Base-by-base conservation (phyloP, 495 filamentous ascomycete genomes). In the Daldinia decipiens region DNA sequence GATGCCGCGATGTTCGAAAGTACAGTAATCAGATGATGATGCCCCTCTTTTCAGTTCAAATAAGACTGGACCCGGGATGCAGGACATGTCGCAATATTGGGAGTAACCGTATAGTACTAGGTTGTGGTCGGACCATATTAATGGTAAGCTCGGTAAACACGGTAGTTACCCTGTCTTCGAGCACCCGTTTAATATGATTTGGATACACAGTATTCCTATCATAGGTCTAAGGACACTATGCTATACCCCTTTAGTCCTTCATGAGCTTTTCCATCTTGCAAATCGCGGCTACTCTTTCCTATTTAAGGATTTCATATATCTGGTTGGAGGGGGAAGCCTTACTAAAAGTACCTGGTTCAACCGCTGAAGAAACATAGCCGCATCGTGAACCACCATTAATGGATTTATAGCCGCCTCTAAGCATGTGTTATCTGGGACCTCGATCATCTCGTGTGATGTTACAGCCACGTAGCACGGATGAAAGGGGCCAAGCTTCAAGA, bases 21-120 rank as follows among this genome's bases (percentile, higher is more conserved):
- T 73, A 73, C 70, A 73, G 70, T 73, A 73, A 73, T 73, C 70
- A 58, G 65, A 66, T 72, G 65, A 66, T 57, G 70, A 65, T 43
- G 53, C 70, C 61, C 65, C 65, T 68, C 70, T 56, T 52, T 64
- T 59, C 53, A 26, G 59, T 55, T 62, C 61, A 31, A 69, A 61
- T 65, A 24, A 47, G 43, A 45, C 65, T 58, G 36, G 57, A 61
- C 53, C 36, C 52, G 24, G 45, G 39, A 68, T 64, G 65, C 59
- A 68, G 6, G 56, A 59, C 27, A 65, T 73, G 70, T 68, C 61
- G 60, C 61, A 68, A 65, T 65, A 68, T 68, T 68, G 70, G 43
- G 57, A 59, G 50, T 31, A 58, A 64, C 65, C 65, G 19, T 56
- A 62, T 68, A 56, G 29, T 36, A 47, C 17, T 47, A n/a, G 21